A percentile compares a stretch with the other conserved stretches of the same genome.
Conservation (phyloP, 2,329 filamentous ascomycete species). For the Metarhizium brunneum region DNA sequence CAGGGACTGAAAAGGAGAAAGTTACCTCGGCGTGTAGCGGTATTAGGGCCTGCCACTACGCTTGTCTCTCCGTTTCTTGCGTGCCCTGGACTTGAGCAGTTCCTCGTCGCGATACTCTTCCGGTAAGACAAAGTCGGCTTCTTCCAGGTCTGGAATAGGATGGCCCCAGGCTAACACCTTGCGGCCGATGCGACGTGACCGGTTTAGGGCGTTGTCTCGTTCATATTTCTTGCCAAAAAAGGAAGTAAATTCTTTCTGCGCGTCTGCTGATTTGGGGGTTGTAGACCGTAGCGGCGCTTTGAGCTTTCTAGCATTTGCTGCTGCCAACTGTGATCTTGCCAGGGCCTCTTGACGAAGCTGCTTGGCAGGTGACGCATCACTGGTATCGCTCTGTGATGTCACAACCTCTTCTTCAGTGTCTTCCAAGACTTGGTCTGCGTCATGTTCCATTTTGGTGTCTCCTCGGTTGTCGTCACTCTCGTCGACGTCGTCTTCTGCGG, state of each 20-base stretch:
- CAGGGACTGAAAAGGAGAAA: neutral
- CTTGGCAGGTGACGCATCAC: slow-evolving; percentile 41
- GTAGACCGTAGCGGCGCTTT: slow-evolving; percentile 17
- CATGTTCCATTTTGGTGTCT: slow-evolving; percentile 8
- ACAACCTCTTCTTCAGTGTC: slow-evolving; percentile 11
- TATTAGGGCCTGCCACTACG: slow-evolving; percentile 36
- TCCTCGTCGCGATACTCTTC: slow-evolving; percentile 51
- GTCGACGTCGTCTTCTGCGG: slow-evolving; percentile 26
- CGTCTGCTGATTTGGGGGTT: slow-evolving; percentile 24
- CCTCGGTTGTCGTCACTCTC: slow-evolving; percentile 10
- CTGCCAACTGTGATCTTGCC: slow-evolving; percentile 38
- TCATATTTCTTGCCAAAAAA: slow-evolving; percentile 78
- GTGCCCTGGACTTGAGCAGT: slow-evolving; percentile 46
- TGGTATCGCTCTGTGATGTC: slow-evolving; percentile 48
- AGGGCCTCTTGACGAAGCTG: slow-evolving; percentile 68
- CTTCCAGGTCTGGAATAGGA: slow-evolving; percentile 62
- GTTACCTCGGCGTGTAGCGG: neutral
- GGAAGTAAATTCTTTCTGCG: slow-evolving; percentile 62
- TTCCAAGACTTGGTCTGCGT: slow-evolving; percentile 24
- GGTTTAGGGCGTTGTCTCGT: slow-evolving; percentile 69
- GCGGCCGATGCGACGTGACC: slow-evolving; percentile 58
- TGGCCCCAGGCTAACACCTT: slow-evolving; percentile 74
- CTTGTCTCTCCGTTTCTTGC: slow-evolving; percentile 53
- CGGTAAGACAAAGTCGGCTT: slow-evolving; percentile 68
- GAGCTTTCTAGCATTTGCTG: slow-evolving; percentile 23